Evolutionary conservation across 2,329 filamentous ascomycete species (phyloP).

Genomic region (Zasmidium citrigriseum): DNA sequence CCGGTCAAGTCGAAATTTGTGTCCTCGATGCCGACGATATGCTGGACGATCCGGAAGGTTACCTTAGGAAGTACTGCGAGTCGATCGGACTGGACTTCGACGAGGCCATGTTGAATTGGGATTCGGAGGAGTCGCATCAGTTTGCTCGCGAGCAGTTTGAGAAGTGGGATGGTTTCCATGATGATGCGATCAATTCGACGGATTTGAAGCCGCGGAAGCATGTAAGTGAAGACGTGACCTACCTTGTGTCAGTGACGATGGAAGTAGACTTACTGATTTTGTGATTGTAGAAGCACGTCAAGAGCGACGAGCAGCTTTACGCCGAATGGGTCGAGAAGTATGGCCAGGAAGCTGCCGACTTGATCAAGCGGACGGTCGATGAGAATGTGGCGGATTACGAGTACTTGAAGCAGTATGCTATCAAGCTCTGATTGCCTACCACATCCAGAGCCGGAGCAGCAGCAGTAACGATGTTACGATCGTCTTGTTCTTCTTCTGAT

Average conservation of each 20-base stretch:
- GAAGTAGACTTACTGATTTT: slow-evolving; percentile 6
- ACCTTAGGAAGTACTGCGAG: slow-evolving; percentile 78
- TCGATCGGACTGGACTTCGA: slow-evolving; percentile 76
- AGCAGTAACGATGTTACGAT: neutral
- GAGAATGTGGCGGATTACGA: slow-evolving; percentile 75
- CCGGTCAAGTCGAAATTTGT: slow-evolving; percentile 64
- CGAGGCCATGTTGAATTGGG: slow-evolving; percentile 81
- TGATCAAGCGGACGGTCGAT: slow-evolving; percentile 71
- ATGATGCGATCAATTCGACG: slow-evolving; percentile 85
- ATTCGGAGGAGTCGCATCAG: slow-evolving; percentile 68
- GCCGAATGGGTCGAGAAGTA: slow-evolving; percentile 73
- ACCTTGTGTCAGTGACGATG: slow-evolving; percentile 5
- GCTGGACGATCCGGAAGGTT: slow-evolving; percentile 76
- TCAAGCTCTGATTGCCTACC: slow-evolving; percentile 44
- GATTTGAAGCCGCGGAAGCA: slow-evolving; percentile 70
- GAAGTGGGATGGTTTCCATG: slow-evolving; percentile 97
- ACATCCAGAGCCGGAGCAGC: slow-evolving; percentile 10
- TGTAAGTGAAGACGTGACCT: slow-evolving; percentile 42
- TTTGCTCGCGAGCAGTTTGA: slow-evolving; percentile 77
- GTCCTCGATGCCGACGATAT: slow-evolving; percentile 93
- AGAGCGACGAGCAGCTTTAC: slow-evolving; percentile 67
- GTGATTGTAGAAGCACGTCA: slow-evolving; percentile 57
- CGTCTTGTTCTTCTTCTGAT: neutral
- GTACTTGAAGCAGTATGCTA: slow-evolving; percentile 76
- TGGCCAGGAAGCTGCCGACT: slow-evolving; percentile 67